A percentile compares a stretch with the other conserved stretches of the same genome.
These are phyloP conservation scores for Arachnomyces sp. DNA, from an alignment of 2,329 filamentous ascomycete genomes.

Conservation along the genomic window DNA sequence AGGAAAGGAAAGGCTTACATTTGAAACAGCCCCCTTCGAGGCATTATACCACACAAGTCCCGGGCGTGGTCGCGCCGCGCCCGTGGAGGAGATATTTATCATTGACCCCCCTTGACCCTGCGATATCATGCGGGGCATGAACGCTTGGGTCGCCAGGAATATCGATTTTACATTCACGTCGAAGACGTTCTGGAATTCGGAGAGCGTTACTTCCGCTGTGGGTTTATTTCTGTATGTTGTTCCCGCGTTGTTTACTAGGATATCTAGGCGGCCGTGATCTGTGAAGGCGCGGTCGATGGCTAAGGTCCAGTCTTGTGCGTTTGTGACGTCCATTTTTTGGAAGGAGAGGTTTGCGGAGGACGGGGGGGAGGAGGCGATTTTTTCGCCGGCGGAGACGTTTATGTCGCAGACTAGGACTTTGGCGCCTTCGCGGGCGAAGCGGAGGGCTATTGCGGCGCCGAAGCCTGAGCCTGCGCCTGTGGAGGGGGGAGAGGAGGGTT, in stretches of 20 bases:
- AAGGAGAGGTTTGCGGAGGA: conserved; percentile 26
- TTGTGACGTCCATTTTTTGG: conserved; percentile 29
- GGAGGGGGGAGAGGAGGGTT: neutral
- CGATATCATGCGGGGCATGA: conserved; percentile 30
- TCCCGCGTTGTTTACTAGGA: conserved; percentile 43
- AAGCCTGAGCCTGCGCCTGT: conserved; percentile 36
- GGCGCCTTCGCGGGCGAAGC: conserved; percentile 34
- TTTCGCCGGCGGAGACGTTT: conserved; percentile 27
- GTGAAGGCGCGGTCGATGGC: conserved; percentile 23
- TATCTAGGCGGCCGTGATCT: conserved; percentile 30
- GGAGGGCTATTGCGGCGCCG: conserved; percentile 32
- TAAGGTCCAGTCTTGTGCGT: conserved; percentile 24
- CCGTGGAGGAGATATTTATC: conserved; percentile 39
- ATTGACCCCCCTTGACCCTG: conserved; percentile 34
- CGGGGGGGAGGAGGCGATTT: conserved; percentile 23
- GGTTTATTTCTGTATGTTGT: conserved; percentile 35
- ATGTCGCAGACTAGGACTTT: conserved; percentile 36
- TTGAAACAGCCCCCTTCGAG: conserved; percentile 37
- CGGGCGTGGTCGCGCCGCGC: conserved; percentile 33
- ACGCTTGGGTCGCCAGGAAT: conserved; percentile 26
- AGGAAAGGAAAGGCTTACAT: conserved; percentile 22
- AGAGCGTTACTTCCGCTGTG: conserved; percentile 34
- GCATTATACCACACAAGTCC: conserved; percentile 41
- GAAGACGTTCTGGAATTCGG: conserved; percentile 37
- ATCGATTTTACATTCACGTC: conserved; percentile 38